A percentile compares a stretch with the other conserved stretches of the same genome.
Conservation (phyloP, 345 rosid genomes). For the Noccaea caerulescens region DNA sequence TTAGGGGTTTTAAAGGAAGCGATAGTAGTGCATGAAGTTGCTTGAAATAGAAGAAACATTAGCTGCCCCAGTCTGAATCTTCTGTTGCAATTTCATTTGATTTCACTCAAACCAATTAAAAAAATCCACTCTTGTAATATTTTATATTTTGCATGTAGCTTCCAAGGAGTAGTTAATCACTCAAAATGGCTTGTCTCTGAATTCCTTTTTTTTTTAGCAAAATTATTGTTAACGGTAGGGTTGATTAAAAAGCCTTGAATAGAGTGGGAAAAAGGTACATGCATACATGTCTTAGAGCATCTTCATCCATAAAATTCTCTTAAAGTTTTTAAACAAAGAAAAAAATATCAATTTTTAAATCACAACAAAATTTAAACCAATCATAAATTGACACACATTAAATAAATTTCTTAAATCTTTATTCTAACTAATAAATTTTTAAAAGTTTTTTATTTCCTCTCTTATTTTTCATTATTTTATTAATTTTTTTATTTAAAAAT, state of each 20-base stretch:
- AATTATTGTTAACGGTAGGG: background rate
- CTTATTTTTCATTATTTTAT: no score
- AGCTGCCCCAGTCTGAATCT: slow-evolving; percentile 16
- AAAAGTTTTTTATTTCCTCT: no score
- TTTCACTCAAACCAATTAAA: background rate
- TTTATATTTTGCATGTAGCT: background rate
- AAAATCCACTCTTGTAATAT: background rate
- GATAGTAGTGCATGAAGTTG: background rate
- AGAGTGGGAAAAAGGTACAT: background rate
- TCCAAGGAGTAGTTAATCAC: background rate
- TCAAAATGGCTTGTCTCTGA: background rate
- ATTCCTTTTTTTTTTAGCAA: background rate
- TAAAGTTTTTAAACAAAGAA: no score
- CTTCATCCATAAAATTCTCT: no score
- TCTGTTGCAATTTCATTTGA: slow-evolving; percentile 15
- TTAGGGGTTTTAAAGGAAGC: slow-evolving; percentile 11
- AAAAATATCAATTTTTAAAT: no score
- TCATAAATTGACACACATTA: no score
- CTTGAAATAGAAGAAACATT: background rate
- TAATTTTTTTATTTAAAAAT: no score
- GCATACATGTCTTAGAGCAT: background rate
- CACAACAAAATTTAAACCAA: no score
- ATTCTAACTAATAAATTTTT: no score
- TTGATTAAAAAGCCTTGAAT: background rate
- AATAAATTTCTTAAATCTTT: no score